A percentile compares a stretch with the other conserved stretches of the same genome.
These are phyloP conservation scores for Schwanniomyces yamadae DNA, from an alignment of 805 yeast species.

Conservation along the genomic window DNA sequence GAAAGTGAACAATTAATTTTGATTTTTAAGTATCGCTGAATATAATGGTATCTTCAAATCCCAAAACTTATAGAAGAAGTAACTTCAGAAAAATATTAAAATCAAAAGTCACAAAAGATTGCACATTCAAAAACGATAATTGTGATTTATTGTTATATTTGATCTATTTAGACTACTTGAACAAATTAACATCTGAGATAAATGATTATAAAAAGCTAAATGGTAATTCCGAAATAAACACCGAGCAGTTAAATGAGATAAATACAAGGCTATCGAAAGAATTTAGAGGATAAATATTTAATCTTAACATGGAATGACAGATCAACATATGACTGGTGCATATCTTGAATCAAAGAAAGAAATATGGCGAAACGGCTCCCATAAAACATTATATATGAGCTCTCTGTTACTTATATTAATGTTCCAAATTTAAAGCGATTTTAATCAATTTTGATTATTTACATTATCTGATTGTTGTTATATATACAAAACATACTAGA, in stretches of 20 bases:
- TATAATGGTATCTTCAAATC: slow-evolving; percentile 3
- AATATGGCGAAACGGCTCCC: no score
- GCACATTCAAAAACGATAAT: slow-evolving; percentile 33
- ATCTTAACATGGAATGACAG: no score
- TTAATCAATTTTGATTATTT: background rate
- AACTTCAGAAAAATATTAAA: slow-evolving; percentile 20
- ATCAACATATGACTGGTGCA: no score
- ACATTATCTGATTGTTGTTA: slow-evolving; percentile 1
- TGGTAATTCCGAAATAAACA: slow-evolving; percentile 37
- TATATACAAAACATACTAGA: slow-evolving; percentile 8
- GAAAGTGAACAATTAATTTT: no score
- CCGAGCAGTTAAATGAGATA: slow-evolving; percentile 39
- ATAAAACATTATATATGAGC: no score
- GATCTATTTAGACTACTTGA: slow-evolving; percentile 47
- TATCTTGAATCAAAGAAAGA: no score
- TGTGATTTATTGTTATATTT: slow-evolving; percentile 45
- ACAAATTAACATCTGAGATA: slow-evolving; percentile 40
- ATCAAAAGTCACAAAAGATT: slow-evolving; percentile 13
- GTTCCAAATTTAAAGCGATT: background rate
- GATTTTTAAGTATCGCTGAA: no score
- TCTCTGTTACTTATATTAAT: background rate
- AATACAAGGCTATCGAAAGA: slow-evolving; percentile 29
- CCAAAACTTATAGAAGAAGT: slow-evolving; percentile 10
- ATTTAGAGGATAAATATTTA: slow-evolving; percentile 34
- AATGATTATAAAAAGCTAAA: slow-evolving; percentile 35